Percentiles rank a stretch among this genome's conserved stretches.
phyloP scores from a whole-genome alignment of 331 rosid genomes.

The Malus hybrid region DNA sequence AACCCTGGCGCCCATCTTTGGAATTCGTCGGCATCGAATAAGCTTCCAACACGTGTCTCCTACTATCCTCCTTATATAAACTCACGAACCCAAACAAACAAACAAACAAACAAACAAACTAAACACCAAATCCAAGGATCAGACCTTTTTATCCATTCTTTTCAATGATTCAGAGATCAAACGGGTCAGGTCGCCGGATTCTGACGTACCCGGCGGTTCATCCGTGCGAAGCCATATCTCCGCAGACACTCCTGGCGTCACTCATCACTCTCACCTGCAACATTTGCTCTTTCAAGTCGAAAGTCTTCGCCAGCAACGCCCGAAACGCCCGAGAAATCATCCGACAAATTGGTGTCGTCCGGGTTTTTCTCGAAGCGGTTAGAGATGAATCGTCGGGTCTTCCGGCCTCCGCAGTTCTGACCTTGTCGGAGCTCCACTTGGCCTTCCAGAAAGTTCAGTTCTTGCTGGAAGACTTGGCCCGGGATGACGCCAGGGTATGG shows the following conservation, averaged over 20 bases:
- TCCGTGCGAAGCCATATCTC: slow-evolving; percentile 37
- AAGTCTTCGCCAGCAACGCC: slow-evolving; percentile 37
- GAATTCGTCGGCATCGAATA: too few relatives aligned
- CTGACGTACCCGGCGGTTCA: slow-evolving; percentile 61
- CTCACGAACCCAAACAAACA: neutral
- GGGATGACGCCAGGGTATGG: slow-evolving; percentile 44
- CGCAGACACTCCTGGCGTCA: slow-evolving; percentile 37
- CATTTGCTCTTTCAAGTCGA: slow-evolving; percentile 30
- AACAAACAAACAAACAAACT: neutral
- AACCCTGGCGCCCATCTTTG: neutral
- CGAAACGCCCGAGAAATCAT: slow-evolving; percentile 37
- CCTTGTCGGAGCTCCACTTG: slow-evolving; percentile 61
- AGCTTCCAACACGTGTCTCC: slow-evolving; percentile 23
- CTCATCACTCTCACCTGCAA: slow-evolving; percentile 29
- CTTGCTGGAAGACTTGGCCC: slow-evolving; percentile 48
- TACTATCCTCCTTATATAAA: slow-evolving; percentile 11
- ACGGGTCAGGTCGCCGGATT: slow-evolving; percentile 53
- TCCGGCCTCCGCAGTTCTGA: slow-evolving; percentile 23
- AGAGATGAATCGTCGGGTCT: slow-evolving; percentile 13
- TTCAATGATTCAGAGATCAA: slow-evolving; percentile 36
- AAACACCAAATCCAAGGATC: neutral
- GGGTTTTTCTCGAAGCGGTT: slow-evolving; percentile 45
- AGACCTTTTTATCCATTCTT: neutral
- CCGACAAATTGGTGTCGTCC: slow-evolving; percentile 39
- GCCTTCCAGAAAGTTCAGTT: slow-evolving; percentile 54